Base-by-base conservation (phyloP, 352 stramenopile species). In the Phytophthora tubulina region DNA sequence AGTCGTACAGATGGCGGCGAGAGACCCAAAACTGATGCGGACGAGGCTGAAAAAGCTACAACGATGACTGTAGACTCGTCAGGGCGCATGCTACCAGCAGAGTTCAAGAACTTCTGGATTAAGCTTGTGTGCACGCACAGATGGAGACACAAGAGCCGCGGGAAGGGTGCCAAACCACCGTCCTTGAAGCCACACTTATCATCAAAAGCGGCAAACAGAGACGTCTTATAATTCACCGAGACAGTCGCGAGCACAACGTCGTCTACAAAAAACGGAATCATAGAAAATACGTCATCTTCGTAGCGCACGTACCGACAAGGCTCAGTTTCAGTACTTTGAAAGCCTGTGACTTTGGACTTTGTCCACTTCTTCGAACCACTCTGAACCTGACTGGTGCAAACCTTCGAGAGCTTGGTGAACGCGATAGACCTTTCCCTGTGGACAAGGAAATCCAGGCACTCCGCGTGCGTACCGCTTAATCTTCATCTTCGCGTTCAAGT, bases 121-220 rank as follows among this genome's bases (percentile, higher is more conserved):
- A 69, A 69, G 32, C 3, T 69, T 0, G 51, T 63, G 3, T 69
- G 51, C 8, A 69, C 63, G 4, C 62, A 69, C 17, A 42, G 41
- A 1, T 69, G 51, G 62, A 49, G 14, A 2, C 10, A 31, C 2
- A 69, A 61, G 11, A 69, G 61, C 21, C 51, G 51, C 13, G 32
- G 50, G 3, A 62, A 61, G 15, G 30, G 62, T 1, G 21, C 21
- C 21, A 27, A 27, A 3, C 66, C 57, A 10, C 51, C 56, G 38
- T 76, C 67, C 35, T 73, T 75, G 3, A 76, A 71, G 0, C 56
- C 67, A 45, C 72, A 75, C n/a, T 67, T 52, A 15, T 49, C 36
- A 5, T 71, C 33, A 11, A 75, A 35, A 3, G 50, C 49, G 6
- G 30, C 50, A 49, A 79, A 76, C 3, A 45, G 11, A n/a, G 72